These are phyloP conservation scores for Boletus speciosus DNA, from an alignment of 768 basidiomycete species.

Conservation along the genomic window DNA sequence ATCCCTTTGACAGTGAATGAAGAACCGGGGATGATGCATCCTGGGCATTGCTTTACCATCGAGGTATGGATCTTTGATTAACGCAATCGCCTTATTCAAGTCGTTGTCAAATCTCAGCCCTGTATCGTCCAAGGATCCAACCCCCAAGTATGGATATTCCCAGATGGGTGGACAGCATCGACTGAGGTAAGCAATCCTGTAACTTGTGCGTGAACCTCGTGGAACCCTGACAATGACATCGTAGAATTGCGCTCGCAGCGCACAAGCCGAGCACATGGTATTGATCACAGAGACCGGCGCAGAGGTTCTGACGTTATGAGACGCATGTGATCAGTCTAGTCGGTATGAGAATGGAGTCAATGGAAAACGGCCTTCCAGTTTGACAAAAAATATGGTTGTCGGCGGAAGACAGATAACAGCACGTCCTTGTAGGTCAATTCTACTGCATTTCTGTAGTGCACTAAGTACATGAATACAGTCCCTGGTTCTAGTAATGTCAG, in stretches of 20 bases:
- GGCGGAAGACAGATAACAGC: neutral
- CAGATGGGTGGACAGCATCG: constrained; percentile 92
- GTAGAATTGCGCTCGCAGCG: constrained; percentile 77
- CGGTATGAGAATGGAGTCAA: neutral
- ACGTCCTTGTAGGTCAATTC: neutral
- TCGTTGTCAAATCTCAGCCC: constrained; percentile 44
- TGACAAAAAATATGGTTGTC: neutral
- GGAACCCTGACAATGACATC: neutral
- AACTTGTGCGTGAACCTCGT: neutral
- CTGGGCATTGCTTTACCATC: constrained; percentile 90
- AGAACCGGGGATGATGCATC: constrained; percentile 76
- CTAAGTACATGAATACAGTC: neutral
- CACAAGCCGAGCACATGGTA: constrained; percentile 88
- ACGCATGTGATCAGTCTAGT: neutral
- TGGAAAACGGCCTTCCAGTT: no score
- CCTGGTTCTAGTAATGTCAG: neutral
- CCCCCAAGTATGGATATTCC: constrained; percentile 71
- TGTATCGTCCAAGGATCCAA: constrained; percentile 72
- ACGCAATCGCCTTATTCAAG: neutral
- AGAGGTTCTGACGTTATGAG: constrained; percentile 67
- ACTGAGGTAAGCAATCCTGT: constrained; percentile 56
- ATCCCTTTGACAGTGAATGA: constrained; percentile 59
- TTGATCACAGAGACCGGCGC: constrained; percentile 74
- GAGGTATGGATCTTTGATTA: constrained; percentile 48
- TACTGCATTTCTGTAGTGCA: neutral